Evolutionary conservation across 148 eudicot genomes (phyloP), one percentile per base, ranked within the genome.

Genomic region (Fallopia convolvulus): DNA sequence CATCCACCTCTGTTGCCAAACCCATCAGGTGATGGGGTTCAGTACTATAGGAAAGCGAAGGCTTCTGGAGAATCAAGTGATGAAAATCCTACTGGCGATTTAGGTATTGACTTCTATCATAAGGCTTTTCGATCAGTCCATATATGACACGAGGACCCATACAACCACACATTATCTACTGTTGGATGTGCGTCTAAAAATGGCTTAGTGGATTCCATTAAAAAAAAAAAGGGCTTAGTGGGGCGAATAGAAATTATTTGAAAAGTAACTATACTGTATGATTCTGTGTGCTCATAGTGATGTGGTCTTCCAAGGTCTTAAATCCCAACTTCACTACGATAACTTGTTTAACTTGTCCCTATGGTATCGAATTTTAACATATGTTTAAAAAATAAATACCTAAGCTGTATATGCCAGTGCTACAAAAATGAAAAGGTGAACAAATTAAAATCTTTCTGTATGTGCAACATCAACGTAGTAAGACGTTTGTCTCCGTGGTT

Each of bases 1-100:
- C 94, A 91, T 91, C 94, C 99, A 55, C 97, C 99, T 40, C 82
- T 95, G 77, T 82, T 95, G 86, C 99, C 97, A 50, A 93, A 95
- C 83, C 99, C 99, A 75, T 85, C 97, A 53, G 97, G 94, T 40
- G 97, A 90, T 78, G 93, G 90, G 76, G 50, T 88, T 72, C 81
- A 89, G 75, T 88, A 84, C 75, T 90, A 92, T 63, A 88, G 77
- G 82, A 92, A 78, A 78, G 87, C 75, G 70, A 77, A 82, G 76
- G 72, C 86, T 30, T 77, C 75, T 46, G 75, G 58, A 60, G 77
- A 58, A 66, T 47, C 82, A 70, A 78, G 79, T 77, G 87, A 58
- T 58, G 82, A 78, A 83, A 81, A 49, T 75, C 58, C 77, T 58
- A 32, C 75, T 40, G 81, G 71, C 44, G 68, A 71, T 76, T 77